Percentiles rank a stretch among this genome's conserved stretches.
phyloP scores from a whole-genome alignment of 2,329 filamentous ascomycete species.

The Paecilomyces sp. region DNA sequence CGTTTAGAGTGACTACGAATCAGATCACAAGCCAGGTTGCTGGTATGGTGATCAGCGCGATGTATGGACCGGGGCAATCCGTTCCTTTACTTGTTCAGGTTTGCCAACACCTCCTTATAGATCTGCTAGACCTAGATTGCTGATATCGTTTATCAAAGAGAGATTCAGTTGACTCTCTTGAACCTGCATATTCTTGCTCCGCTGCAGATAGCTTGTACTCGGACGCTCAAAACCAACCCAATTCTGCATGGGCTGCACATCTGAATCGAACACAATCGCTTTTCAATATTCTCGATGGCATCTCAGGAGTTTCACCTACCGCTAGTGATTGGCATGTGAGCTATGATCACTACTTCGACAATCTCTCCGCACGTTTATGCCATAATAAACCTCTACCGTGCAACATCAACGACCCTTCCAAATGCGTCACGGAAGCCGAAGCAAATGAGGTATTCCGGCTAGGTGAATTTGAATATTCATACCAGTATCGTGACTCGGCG shows the following conservation, averaged over 20 bases:
- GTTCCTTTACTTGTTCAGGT: constrained; percentile 46
- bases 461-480: constrained; percentile 74
- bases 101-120: neutral
- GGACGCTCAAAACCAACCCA: constrained; percentile 40
- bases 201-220: constrained; percentile 40
- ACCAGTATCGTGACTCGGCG: constrained; percentile 63
- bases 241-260: constrained; percentile 56
- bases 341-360: constrained; percentile 81
- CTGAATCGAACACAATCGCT: constrained; percentile 50
- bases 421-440: constrained; percentile 56
- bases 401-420: constrained; percentile 39
- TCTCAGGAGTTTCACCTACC: constrained; percentile 56
- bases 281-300: constrained; percentile 54
- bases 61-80: constrained; percentile 45
- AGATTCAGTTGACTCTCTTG: constrained; percentile 60
- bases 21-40: constrained; percentile 76
- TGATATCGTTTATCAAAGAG: constrained; percentile 20
- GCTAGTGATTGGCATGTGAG: constrained; percentile 57
- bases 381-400: constrained; percentile 68
- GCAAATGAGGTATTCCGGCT: constrained; percentile 67
- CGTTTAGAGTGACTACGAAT: constrained; percentile 73
- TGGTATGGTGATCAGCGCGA: constrained; percentile 64
- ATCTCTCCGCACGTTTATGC: constrained; percentile 70
- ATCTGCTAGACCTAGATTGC: neutral
- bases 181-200: constrained; percentile 64